Base-by-base conservation (phyloP, 2,329 filamentous ascomycete genomes). In the Apiospora pterosperma region DNA sequence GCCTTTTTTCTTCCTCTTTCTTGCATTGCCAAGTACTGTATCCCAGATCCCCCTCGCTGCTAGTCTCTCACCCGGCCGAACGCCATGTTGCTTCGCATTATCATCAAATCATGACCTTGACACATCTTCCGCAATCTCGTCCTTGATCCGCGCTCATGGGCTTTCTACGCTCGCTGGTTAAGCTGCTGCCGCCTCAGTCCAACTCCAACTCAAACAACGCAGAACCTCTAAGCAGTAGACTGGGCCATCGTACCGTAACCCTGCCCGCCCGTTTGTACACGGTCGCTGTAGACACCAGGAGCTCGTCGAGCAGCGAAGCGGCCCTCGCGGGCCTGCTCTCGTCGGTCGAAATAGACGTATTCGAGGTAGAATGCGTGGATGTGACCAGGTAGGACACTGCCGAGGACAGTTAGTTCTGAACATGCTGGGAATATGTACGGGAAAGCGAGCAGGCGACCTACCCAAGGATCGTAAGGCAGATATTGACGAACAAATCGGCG, bases 341-440 rank as follows among this genome's bases (percentile, higher is more conserved):
- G 85, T 42, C 90, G 90, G 72, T 92, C 87, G 76, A 90, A 95
- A 80, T 94, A 97, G 67, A 96, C 82, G 75, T 93, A 96, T 77
- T 93, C 88, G 67, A 93, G 70, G 75, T 94, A 96, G 76, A 94
- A 93, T 52, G 91, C 91, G 75, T 93, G 89, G 48, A 95, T 85
- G 69, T 93, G 89, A 8, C 92, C 92, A 0, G 92, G 92, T 61
- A 96, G 78, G 48, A 55, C 16, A 55, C 48, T 55, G 7, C 28
- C 16, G n/a, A 34, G 0, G 10, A 19, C 7, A 8, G 19, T 55
- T 34, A 55, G 48, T 19, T 21, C 16, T 31, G 10, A 19, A 19
- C 25, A 3, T 16, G 5, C 44, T 16, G 25, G 19, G 34, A 60
- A 21, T 36, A 23, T 59, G 34, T 10, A 23, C 3, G 34, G 10